Conservation (phyloP, 1,139 yeast species). For the Geotrichum carabidarum region DNA sequence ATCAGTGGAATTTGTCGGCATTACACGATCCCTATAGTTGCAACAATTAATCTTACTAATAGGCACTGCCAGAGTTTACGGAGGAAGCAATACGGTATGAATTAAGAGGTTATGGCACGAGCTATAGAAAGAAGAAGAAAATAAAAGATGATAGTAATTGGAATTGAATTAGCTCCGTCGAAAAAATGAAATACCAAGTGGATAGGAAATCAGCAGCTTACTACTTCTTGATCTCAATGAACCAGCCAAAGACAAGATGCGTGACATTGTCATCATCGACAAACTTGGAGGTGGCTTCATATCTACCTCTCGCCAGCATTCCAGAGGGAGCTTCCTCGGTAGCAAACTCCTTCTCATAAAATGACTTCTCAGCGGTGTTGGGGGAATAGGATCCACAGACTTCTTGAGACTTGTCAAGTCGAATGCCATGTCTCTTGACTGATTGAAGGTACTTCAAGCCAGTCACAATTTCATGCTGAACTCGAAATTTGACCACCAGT, state of each 20-base stretch:
- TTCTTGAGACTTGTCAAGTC: constrained; percentile 81
- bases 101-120: background rate
- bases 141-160: background rate
- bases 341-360: constrained; percentile 63
- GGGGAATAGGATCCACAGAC: constrained; percentile 91
- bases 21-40: background rate
- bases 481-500: constrained; percentile 69
- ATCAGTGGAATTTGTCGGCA: background rate
- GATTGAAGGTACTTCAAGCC: constrained; percentile 83
- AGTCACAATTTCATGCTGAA: constrained; percentile 87
- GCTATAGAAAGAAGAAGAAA: background rate
- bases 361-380: constrained; percentile 75
- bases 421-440: constrained; percentile 80
- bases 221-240: constrained; percentile 64
- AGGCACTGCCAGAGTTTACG: background rate
- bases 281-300: constrained; percentile 75
- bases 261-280: constrained; percentile 79
- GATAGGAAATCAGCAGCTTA: constrained; percentile 26
- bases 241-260: constrained; percentile 80
- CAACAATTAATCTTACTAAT: background rate
- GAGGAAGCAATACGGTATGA: background rate
- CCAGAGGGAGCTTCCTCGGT: constrained; percentile 94
- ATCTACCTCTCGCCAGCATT: constrained; percentile 78
- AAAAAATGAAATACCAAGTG: no score
- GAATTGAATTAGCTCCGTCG: no score